Evolutionary conservation across 1,139 yeast species (phyloP), one percentile per base, ranked within the genome.

Genomic region (Zhuliangozyma blackwelliae): DNA sequence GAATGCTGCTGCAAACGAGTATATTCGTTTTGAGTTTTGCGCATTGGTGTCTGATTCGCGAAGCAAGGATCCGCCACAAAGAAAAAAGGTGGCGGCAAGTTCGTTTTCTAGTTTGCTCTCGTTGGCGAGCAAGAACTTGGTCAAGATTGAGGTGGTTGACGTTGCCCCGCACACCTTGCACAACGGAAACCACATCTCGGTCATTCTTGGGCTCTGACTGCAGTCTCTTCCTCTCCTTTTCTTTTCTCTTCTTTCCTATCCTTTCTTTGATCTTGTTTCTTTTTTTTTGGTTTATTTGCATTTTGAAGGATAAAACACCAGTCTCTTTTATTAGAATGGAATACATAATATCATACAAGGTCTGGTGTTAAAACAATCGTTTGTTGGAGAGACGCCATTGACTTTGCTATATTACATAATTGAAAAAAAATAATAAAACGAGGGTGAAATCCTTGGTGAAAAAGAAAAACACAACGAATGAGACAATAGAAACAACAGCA

Each of bases 21-120:
- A 16, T 16, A 16, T 16, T 16, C 16, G 16, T 16, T 16, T 16
- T 4, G 16, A 16, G 16, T 47, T 54, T 32, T 38, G 52, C 2
- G 40, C 44, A 6, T 39, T 56, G 23, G 55, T 59, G 25, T 57
- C 62, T 2, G 42, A 43, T 33, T 27, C 33, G 7, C 16, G 22
- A 5, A 33, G 25, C 32, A 32, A 31, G 16, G 11, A 33, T 11
- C 31, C 37, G 34, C 5, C 23, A 7, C 23, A 22, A 9, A 38
- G 40, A 11, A 52, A 55, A 39, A 47, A 52, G 11, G 49, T 63
- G 23, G 70, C 69, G 11, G 69, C 65, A 10, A 63, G 56, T 35
- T 61, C 75, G 3, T 68, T 72, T 44, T 50, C 65, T 10, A 61
- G 67, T 34, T 40, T 71, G 1, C 52, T 72, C 31, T 63, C 68